Evolutionary conservation across 345 rosid species (phyloP).

Genomic region (Moricandia moricandioides): DNA sequence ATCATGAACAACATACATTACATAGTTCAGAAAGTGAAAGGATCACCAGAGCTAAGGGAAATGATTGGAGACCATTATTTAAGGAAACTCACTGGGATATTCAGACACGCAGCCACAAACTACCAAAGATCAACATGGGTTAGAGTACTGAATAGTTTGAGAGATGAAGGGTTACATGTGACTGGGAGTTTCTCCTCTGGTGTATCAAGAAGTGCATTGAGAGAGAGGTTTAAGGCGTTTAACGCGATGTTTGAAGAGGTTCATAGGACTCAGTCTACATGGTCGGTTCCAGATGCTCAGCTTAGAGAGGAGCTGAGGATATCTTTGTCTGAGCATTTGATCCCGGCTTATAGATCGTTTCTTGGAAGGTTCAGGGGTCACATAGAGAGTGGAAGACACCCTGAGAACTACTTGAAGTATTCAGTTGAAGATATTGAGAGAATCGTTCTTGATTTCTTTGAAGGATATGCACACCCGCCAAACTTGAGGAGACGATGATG

Average conservation of each 20-base stretch:
- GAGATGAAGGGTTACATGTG: slow-evolving; percentile 89
- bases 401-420: slow-evolving; percentile 89
- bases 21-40: slow-evolving; percentile 79
- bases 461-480: slow-evolving; percentile 74
- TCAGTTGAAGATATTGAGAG: slow-evolving; percentile 82
- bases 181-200: slow-evolving; percentile 88
- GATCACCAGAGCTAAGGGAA: slow-evolving; percentile 74
- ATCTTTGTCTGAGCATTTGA: slow-evolving; percentile 72
- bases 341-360: slow-evolving; percentile 94
- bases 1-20: slow-evolving; percentile 95
- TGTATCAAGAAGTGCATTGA: slow-evolving; percentile 69
- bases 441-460: slow-evolving; percentile 89
- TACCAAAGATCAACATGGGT: slow-evolving; percentile 94
- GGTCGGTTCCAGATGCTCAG: slow-evolving; percentile 82
- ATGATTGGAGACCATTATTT: slow-evolving; percentile 90
- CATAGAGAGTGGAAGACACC: slow-evolving; percentile 91
- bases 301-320: slow-evolving; percentile 90
- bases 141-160: slow-evolving; percentile 66
- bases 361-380: slow-evolving; percentile 87
- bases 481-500: slow-evolving; percentile 68
- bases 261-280: slow-evolving; percentile 72
- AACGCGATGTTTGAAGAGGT: slow-evolving; percentile 92
- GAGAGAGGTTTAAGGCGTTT: slow-evolving; percentile 89
- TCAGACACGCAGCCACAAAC: slow-evolving; percentile 71
- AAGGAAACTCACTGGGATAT: slow-evolving; percentile 66